A percentile compares a stretch with the other conserved stretches of the same genome.
Conservation (phyloP, 306 rosid species). For the Chamaecrista fasciculata region DNA sequence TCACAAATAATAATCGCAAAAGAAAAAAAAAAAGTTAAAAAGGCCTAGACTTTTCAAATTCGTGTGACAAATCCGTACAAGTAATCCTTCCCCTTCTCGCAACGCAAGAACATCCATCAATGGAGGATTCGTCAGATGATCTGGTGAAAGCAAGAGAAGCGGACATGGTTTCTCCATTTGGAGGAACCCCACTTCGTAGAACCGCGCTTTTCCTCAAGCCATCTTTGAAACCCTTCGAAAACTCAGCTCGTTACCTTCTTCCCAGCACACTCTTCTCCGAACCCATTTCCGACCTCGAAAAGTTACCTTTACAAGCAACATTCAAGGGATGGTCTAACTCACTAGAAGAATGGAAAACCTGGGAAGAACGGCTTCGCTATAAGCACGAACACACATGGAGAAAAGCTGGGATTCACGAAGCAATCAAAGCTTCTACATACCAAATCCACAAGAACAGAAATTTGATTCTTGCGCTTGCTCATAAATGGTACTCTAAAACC, state of each 20-base stretch:
- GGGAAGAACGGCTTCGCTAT: constrained; percentile 28
- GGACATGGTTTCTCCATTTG: constrained; percentile 35
- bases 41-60: too few relatives aligned
- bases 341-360: constrained; percentile 29
- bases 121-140: background rate
- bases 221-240: background rate
- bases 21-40: too few relatives aligned
- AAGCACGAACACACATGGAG: constrained; percentile 30
- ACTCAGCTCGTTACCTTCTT: background rate
- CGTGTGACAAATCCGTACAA: too few relatives aligned
- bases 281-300: background rate
- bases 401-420: constrained; percentile 41
- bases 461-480: constrained; percentile 33
- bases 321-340: constrained; percentile 34
- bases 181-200: constrained; percentile 16
- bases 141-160: constrained; percentile 30
- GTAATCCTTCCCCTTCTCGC: too few relatives aligned
- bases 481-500: constrained; percentile 39
- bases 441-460: constrained; percentile 17
- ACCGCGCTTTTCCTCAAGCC: constrained; percentile 38
- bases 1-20: too few relatives aligned
- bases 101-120: too few relatives aligned
- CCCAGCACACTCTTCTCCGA: background rate
- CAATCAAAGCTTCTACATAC: constrained; percentile 45
- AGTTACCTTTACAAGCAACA: background rate